Conservation (phyloP, 2,329 filamentous ascomycete genomes). For the Pseudocercospora macadamiae region DNA sequence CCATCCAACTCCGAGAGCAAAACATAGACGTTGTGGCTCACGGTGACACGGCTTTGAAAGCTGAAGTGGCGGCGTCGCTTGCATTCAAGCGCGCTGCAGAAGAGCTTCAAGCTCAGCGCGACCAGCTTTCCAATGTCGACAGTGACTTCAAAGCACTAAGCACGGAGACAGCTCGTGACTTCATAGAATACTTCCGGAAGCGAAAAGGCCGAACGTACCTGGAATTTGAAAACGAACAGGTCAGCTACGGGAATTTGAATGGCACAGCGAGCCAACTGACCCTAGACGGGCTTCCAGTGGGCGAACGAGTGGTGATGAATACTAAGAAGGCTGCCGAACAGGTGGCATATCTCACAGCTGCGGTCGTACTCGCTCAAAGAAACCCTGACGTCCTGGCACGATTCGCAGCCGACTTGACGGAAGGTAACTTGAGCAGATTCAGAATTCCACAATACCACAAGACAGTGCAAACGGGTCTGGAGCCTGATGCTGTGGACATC, state of each 20-base stretch:
- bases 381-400: slow-evolving; percentile 38
- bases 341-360: slow-evolving; percentile 42
- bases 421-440: slow-evolving; percentile 33
- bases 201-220: slow-evolving; percentile 18
- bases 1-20: slow-evolving; percentile 42
- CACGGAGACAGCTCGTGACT: slow-evolving; percentile 41
- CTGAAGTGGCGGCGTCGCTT: slow-evolving; percentile 42
- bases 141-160: slow-evolving; percentile 36
- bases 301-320: slow-evolving; percentile 34
- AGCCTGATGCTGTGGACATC: slow-evolving; percentile 36
- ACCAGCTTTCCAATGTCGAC: background rate
- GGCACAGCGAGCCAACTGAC: slow-evolving; percentile 31
- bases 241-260: background rate
- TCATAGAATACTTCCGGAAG: slow-evolving; percentile 42
- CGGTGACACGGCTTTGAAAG: slow-evolving; percentile 32
- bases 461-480: slow-evolving; percentile 35
- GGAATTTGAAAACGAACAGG: slow-evolving; percentile 28
- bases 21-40: slow-evolving; percentile 38
- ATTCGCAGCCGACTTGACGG: slow-evolving; percentile 39
- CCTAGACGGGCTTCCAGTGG: slow-evolving; percentile 36
- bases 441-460: slow-evolving; percentile 29
- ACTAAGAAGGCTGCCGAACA: slow-evolving; percentile 41
- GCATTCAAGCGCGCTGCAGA: slow-evolving; percentile 45
- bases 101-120: slow-evolving; percentile 28
- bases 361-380: slow-evolving; percentile 39